phyloP scores from a whole-genome alignment of 208 protist species.

The Acanthamoeba divionensis region DNA sequence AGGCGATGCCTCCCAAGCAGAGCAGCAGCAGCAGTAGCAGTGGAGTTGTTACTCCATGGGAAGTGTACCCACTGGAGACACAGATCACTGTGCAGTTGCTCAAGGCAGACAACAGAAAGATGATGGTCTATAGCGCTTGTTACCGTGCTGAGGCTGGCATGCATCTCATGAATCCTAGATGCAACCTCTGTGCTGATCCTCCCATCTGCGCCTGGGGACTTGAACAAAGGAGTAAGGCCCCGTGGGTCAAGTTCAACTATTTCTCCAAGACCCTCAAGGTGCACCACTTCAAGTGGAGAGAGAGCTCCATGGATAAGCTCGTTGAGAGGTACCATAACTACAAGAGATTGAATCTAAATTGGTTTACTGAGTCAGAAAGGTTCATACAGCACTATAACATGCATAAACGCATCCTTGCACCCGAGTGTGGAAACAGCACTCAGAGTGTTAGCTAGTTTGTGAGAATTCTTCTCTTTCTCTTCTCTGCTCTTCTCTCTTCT shows the following conservation, averaged over 20 bases:
- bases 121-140: not conserved
- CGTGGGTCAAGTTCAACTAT: too few species aligned
- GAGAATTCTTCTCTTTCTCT: too few species aligned
- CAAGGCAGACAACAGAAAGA: not conserved
- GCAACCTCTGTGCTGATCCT: not conserved
- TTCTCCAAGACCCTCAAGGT: not conserved
- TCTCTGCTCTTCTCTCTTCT: too few species aligned
- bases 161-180: not conserved
- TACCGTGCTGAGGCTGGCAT: not conserved
- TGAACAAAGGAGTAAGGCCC: too few species aligned
- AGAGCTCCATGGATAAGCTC: not conserved
- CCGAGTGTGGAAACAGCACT: too few species aligned
- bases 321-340: not conserved
- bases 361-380: not conserved
- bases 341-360: not conserved
- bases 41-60: not conserved
- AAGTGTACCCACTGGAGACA: not conserved
- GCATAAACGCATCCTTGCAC: too few species aligned
- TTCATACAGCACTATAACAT: not conserved
- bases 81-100: not conserved
- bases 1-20: not conserved
- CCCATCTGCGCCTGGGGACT: too few species aligned
- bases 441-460: too few species aligned
- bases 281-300: constrained; percentile 11
- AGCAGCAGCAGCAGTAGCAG: too few species aligned